Evolutionary conservation across 106 monocot species (phyloP), one percentile per base, ranked within the genome.

Genomic region (Acanthochlamys bracteata): DNA sequence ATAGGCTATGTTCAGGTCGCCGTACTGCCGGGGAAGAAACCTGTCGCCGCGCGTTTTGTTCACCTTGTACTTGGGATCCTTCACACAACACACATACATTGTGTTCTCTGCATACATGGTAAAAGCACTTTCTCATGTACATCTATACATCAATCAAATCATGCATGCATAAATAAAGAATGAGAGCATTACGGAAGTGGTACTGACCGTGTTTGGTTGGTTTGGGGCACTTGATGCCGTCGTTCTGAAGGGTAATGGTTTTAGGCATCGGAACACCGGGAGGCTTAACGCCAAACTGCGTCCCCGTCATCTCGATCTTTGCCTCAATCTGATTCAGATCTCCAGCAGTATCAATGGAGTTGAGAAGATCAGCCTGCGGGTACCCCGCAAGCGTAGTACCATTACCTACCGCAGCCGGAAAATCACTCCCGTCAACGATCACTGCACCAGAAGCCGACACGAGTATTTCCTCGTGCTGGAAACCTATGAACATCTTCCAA

Each of bases 321-420:
- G 71, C 85, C 69, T 63, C 68, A 22, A 98, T 98, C 71, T 89
- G 83, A 17, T 12, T 66, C 52, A 88, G 23, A 25, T 98, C 92
- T 0, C 98, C 98, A 0, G 98, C 98, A 0, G 98, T 98, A 0
- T 91, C 88, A 17, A 98, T 89, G 33, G 98, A 74, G 63, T 85
- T 89, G 41, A 75, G 68, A 26, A 98, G 69, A 55, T 92, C 88
- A 10, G 80, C 41, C 74, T 73, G 62, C 9, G 96, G 96, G 63
- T 66, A 98, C 25, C 98, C 98, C 11, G 88, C 65, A 0, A 98
- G 51, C 17, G 76, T 68, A 0, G 85, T 86, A 3, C 91, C 92
- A 42, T 89, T 89, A 10, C 70, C 77, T 0, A 82, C 98, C 20
- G 21, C 24, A 0, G 74, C 92, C 0, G 98, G 98, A 20, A 86